These are phyloP conservation scores for Letharia columbiana DNA, from an alignment of 495 filamentous ascomycete species.

Conservation along the genomic window DNA sequence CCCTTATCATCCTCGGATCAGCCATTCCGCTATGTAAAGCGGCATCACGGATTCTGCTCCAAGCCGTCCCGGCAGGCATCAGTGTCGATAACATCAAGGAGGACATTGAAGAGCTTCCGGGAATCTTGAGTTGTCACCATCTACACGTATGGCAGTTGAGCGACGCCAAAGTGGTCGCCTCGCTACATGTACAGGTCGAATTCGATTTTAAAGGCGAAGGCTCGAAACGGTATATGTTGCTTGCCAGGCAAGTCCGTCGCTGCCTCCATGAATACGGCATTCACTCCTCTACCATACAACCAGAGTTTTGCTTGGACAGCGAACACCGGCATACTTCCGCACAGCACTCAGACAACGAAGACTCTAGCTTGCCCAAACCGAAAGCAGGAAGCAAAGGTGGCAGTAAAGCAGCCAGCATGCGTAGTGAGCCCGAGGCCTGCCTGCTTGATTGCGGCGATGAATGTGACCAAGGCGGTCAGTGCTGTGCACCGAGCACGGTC, in stretches of 20 bases:
- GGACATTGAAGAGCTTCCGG: conserved; percentile 76
- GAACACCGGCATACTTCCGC: conserved; percentile 34
- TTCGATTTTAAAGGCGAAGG: conserved; percentile 63
- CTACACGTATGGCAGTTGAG: conserved; percentile 96
- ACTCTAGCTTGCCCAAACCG: conserved; percentile 27
- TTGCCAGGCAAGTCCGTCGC: conserved; percentile 66
- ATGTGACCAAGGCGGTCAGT: conserved; percentile 61
- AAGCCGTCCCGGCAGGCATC: conserved; percentile 83
- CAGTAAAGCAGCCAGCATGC: conserved; percentile 44
- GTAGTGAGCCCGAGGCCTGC: conserved; percentile 52
- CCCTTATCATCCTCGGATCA: conserved; percentile 83
- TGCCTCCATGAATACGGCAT: conserved; percentile 95
- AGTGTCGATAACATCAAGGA: conserved; percentile 83
- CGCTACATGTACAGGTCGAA: conserved; percentile 81
- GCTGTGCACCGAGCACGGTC: conserved; percentile 45
- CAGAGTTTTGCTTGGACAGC: conserved; percentile 68
- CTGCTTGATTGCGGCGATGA: conserved; percentile 80
- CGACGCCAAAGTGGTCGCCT: conserved; percentile 85
- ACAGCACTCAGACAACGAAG: conserved; percentile 17
- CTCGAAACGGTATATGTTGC: conserved; percentile 77
- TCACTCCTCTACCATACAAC: conserved; percentile 96
- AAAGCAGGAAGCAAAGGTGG: conserved; percentile 29
- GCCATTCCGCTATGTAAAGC: conserved; percentile 89
- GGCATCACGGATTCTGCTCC: conserved; percentile 85
- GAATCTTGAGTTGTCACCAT: conserved; percentile 84